Base-by-base conservation (phyloP, 306 rosid species). In the Lotus japonicus region DNA sequence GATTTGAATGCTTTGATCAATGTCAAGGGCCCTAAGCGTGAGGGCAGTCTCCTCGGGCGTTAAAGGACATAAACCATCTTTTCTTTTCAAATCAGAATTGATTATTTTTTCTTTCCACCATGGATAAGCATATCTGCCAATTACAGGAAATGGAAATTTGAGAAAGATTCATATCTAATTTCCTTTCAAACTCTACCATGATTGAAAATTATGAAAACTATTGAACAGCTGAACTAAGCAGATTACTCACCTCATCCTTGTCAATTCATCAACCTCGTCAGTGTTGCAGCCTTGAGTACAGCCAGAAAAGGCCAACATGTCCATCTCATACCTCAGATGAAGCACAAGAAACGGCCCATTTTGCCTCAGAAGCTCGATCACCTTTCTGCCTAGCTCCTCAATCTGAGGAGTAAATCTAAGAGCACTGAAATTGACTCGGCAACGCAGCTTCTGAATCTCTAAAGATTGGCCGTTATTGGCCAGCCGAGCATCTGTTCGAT, bases 41-140 rank as follows among this genome's bases (percentile, higher is more conserved):
- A 92, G 90, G 66, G 95, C 85, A 28, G 97, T 92, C 83, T 92
- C 97, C 84, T 92, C 97, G 1, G 97, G 97, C 49, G 97, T 92
- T 81, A 92, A 77, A 49, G 97, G 97, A 74, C 97, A 92, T 79
- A 92, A 44, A 45, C 97, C 97, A 71, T 89, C 96, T 81, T 85
- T 89, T 84, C 97, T 87, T 71, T 89, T 92, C 86, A 89, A 82
- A 48, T 92, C 95, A 13, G 96, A 89, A 57, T 89, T 87, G 45
- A 92, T 89, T 31, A 85, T 84, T 77, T 92, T 92, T 77, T 89
- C 96, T 79, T 89, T 89, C 97, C 97, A 92, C 97, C 94, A 87
- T 16, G 97, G 96, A 82, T 92, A 89, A 66, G 96, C 96, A 85
- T 92, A 70, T 67, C 84, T 80, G 70, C 19, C 35, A 64, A 57